Evolutionary conservation across 1,139 yeast species (phyloP).

Genomic region (Debaryomyces subglobosus): DNA sequence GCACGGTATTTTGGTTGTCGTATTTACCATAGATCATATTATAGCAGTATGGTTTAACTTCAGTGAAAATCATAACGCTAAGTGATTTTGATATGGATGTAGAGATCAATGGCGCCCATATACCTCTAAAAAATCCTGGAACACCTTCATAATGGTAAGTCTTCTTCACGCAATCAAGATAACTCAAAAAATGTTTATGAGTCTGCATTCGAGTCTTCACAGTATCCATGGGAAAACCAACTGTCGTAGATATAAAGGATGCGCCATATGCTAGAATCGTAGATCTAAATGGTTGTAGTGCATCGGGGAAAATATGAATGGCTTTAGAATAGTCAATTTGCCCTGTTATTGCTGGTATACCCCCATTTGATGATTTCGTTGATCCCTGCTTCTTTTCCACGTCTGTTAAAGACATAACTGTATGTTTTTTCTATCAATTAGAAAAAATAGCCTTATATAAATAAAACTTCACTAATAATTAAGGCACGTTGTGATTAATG

Average conservation of each 20-base stretch:
- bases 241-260: slow-evolving; percentile 65
- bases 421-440: neutral
- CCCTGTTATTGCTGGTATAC: slow-evolving; percentile 51
- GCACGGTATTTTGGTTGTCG: slow-evolving; percentile 15
- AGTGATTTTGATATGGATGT: slow-evolving; percentile 68
- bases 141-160: slow-evolving; percentile 68
- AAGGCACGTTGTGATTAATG: neutral
- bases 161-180: slow-evolving; percentile 59
- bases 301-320: slow-evolving; percentile 52
- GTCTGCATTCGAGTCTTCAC: slow-evolving; percentile 87
- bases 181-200: slow-evolving; percentile 57
- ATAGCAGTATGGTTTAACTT: slow-evolving; percentile 54
- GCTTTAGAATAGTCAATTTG: slow-evolving; percentile 39
- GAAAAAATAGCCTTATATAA: neutral
- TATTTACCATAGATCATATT: slow-evolving; percentile 23
- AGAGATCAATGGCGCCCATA: slow-evolving; percentile 69
- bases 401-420: neutral
- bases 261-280: slow-evolving; percentile 66
- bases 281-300: slow-evolving; percentile 57
- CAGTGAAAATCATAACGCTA: slow-evolving; percentile 68
- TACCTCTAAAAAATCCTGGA: slow-evolving; percentile 75
- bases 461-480: neutral
- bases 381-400: slow-evolving; percentile 12
- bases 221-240: slow-evolving; percentile 87
- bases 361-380: slow-evolving; percentile 7